Evolutionary conservation across 768 basidiomycete genomes (phyloP).

Genomic region (Xerocomellus intermedius): DNA sequence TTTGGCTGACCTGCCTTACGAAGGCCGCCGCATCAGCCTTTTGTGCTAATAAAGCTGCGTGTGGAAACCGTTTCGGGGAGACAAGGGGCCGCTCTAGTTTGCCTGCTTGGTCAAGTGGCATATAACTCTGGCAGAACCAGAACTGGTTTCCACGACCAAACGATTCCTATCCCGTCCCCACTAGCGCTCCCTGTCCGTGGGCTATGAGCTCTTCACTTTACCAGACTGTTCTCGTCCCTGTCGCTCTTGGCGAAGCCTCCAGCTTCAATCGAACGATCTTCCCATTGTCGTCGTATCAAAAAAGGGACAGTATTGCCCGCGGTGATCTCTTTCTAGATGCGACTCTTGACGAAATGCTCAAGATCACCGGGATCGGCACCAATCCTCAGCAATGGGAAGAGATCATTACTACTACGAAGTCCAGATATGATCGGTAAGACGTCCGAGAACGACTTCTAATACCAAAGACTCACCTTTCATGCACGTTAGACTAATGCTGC

Average conservation of each 20-base stretch:
- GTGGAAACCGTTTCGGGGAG: background rate
- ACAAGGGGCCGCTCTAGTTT: background rate
- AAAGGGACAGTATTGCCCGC: background rate
- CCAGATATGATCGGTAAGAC: conserved; percentile 2
- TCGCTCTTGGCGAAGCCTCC: conserved; percentile 6
- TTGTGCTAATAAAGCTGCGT: background rate
- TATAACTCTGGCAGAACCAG: background rate
- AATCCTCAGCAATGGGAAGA: background rate
- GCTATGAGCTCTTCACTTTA: background rate
- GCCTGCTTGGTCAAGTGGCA: background rate
- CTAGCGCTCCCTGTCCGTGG: background rate
- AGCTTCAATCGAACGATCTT: conserved; percentile 4
- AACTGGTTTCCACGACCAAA: background rate
- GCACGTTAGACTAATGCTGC: background rate
- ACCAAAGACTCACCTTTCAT: background rate
- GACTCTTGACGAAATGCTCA: background rate
- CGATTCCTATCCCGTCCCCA: background rate
- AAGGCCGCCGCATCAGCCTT: background rate
- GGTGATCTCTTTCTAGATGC: conserved; percentile 7
- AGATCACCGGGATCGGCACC: no score
- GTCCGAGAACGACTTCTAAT: no score
- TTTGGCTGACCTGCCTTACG: no score
- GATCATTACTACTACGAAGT: no score
- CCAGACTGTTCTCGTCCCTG: conserved; percentile 1
- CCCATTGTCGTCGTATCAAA: conserved; percentile 1